Evolutionary conservation across 2,329 filamentous ascomycete species (phyloP).

Genomic region (Xylaria digitata): DNA sequence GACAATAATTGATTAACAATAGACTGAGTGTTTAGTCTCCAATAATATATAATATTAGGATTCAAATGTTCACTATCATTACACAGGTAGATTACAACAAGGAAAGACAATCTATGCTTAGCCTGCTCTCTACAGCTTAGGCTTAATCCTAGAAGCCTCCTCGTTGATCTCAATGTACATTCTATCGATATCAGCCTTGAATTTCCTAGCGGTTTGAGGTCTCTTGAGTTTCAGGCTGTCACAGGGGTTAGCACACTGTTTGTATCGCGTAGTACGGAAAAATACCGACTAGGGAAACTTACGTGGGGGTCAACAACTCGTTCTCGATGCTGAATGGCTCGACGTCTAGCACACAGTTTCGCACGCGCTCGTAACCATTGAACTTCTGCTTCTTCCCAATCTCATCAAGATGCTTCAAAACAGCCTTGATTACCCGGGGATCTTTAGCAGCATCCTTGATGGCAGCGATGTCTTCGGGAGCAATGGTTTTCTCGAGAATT

Average conservation of each 20-base stretch:
- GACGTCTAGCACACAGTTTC: slow-evolving; percentile 77
- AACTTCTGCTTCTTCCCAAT: slow-evolving; percentile 88
- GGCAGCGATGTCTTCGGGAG: slow-evolving; percentile 71
- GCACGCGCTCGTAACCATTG: slow-evolving; percentile 88
- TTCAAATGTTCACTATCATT: slow-evolving; percentile 24
- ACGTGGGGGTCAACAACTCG: slow-evolving; percentile 88
- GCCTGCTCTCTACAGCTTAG: slow-evolving; percentile 57
- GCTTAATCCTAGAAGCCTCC: slow-evolving; percentile 52
- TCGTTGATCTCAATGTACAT: slow-evolving; percentile 68
- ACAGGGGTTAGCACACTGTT: slow-evolving; percentile 36
- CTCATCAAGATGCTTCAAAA: slow-evolving; percentile 80
- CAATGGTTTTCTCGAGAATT: slow-evolving; percentile 75
- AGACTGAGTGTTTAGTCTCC: slow-evolving; percentile 2
- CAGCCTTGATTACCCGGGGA: slow-evolving; percentile 76
- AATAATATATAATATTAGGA: slow-evolving; percentile 16
- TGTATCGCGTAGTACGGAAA: slow-evolving; percentile 11
- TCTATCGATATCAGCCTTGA: slow-evolving; percentile 63
- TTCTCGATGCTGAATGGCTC: slow-evolving; percentile 97
- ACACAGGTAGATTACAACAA: slow-evolving; percentile 21
- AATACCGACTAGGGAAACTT: slow-evolving; percentile 54
- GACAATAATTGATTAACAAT: background rate
- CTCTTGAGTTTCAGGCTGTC: slow-evolving; percentile 70
- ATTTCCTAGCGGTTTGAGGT: slow-evolving; percentile 65
- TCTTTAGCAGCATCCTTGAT: slow-evolving; percentile 75
- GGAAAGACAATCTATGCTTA: slow-evolving; percentile 1